Base-by-base conservation (phyloP, 2,329 filamentous ascomycete genomes). In the Allantophomopsis lycopodina region DNA sequence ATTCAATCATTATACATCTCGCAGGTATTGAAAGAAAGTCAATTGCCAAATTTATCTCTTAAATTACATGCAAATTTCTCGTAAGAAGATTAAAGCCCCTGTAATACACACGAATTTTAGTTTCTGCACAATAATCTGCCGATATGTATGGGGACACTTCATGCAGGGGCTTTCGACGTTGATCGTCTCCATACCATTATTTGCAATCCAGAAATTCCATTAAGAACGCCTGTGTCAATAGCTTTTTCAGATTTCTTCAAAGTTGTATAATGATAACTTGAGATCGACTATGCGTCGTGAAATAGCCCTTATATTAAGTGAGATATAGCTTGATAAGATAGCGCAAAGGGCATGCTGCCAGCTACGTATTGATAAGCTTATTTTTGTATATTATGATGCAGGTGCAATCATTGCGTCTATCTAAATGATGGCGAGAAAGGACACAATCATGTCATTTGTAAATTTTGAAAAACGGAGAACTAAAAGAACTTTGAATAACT, bases 61-160 rank as follows among this genome's bases (percentile, higher is more conserved):
- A 6, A 40, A 48, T 42, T 44, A 48, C 40, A 44, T 45, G 44
- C 42, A 44, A 12, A 40, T 47, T 23, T 8, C 39, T 15, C 34
- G 39, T 3, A 31, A 10, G 11, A 40, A 38, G 5, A 38, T 46
- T 20, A 36, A 41, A 21, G 15, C 32, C 12, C 42, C 21, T 17
- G 40, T 36, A 18, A 39, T 44, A 16, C 45, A 48, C 35, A 45
- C 39, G 4, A 44, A 48, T 32, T 44, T 45, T 18, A 44, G 45
- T 1, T 35, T 44, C 30, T 42, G 39, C 38, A 48, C 44, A 8
- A 30, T 48, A 2, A 32, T 48, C 6, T 46, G 47, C 17, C 43
- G 45, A 41, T 44, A 47, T n/a, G n/a, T n/a, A n/a, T n/a, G n/a
- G n/a, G n/a, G n/a, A n/a, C n/a, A n/a, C n/a, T n/a, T 32, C 30